phyloP scores from a whole-genome alignment of 495 filamentous ascomycete genomes.

The Penicillium ochrochloron region DNA sequence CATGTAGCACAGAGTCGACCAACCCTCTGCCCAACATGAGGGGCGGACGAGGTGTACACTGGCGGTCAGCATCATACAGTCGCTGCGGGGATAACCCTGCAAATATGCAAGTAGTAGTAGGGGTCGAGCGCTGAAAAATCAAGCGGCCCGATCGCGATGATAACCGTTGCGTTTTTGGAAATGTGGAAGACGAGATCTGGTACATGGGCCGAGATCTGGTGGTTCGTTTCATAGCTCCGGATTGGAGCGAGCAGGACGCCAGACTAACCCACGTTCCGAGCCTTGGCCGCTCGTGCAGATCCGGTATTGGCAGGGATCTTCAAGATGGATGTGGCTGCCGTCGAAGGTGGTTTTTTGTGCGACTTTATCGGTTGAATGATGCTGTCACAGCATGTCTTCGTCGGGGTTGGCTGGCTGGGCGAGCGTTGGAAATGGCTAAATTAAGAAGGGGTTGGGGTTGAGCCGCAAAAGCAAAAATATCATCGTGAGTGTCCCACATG shows the following conservation, averaged over 20 bases:
- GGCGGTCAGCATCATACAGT: neutral
- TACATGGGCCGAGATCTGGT: neutral
- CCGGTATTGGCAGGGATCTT: neutral
- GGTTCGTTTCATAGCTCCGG: neutral
- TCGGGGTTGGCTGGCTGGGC: slow-evolving; percentile 1
- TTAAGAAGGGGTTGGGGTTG: neutral
- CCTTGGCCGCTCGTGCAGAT: neutral
- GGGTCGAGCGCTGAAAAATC: neutral
- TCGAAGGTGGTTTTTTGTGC: neutral
- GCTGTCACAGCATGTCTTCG: neutral
- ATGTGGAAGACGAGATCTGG: neutral
- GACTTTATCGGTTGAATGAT: neutral
- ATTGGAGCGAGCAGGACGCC: neutral
- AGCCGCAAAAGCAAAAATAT: slow-evolving; percentile 1
- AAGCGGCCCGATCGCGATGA: neutral
- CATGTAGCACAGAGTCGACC: neutral
- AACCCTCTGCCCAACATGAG: neutral
- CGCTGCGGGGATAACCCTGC: neutral
- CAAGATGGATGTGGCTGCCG: no score
- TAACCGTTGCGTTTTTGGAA: neutral
- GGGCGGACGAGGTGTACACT: slow-evolving; percentile 1
- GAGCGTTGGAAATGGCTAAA: neutral
- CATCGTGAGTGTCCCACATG: neutral
- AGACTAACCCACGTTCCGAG: neutral
- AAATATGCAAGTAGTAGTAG: neutral